These are phyloP conservation scores for Picocystis sp. DNA, from an alignment of 163 green algal genomes.

Conservation along the genomic window DNA sequence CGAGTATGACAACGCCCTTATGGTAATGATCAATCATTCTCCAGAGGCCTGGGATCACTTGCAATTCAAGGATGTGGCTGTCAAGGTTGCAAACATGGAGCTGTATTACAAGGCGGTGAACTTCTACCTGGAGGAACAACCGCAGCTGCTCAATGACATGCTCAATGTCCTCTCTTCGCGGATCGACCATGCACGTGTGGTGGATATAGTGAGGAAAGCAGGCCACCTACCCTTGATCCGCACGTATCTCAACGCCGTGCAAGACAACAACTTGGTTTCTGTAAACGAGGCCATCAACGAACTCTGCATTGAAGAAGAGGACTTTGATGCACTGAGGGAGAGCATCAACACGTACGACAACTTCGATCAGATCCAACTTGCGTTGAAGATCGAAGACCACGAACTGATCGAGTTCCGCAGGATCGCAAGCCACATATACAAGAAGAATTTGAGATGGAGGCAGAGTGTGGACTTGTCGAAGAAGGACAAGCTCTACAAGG, in stretches of 20 bases:
- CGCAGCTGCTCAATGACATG: slow-evolving; percentile 79
- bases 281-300: slow-evolving; percentile 97
- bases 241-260: slow-evolving; percentile 56
- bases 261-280: slow-evolving; percentile 46
- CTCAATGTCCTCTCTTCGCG: slow-evolving; percentile 71
- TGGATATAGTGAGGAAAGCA: slow-evolving; percentile 74
- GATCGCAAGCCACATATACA: slow-evolving; percentile 52
- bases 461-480: slow-evolving; percentile 65
- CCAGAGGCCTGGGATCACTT: slow-evolving; percentile 92
- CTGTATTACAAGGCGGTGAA: slow-evolving; percentile 79
- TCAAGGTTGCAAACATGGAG: slow-evolving; percentile 79
- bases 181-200: slow-evolving; percentile 82
- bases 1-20: slow-evolving; percentile 92
- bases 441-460: slow-evolving; percentile 31
- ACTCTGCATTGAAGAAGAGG: slow-evolving; percentile 93
- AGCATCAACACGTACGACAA: slow-evolving; percentile 90
- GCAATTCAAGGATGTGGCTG: slow-evolving; percentile 75
- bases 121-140: slow-evolving; percentile 91
- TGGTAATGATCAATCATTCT: slow-evolving; percentile 85
- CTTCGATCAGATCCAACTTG: slow-evolving; percentile 80
- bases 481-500: slow-evolving; percentile 71
- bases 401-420: slow-evolving; percentile 91
- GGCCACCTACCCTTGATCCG: slow-evolving; percentile 80
- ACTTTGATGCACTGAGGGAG: slow-evolving; percentile 69
- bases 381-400: slow-evolving; percentile 71